These are phyloP conservation scores for Cinchona pubescens DNA, from an alignment of 257 asterid species.

Conservation along the genomic window DNA sequence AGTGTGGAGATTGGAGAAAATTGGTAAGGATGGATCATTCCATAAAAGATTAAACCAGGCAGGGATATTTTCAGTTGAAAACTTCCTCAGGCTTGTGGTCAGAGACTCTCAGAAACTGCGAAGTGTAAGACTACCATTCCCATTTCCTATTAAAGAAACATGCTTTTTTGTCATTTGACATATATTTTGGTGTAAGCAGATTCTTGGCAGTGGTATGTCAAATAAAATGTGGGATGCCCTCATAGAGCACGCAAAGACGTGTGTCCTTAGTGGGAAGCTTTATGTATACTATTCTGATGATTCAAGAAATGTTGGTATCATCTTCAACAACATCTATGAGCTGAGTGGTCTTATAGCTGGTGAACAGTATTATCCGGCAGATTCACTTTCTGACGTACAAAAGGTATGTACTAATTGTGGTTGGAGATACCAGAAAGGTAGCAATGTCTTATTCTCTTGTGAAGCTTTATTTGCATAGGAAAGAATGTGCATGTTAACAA, in stretches of 20 bases:
- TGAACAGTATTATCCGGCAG: constrained; percentile 77
- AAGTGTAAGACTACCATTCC: constrained; percentile 43
- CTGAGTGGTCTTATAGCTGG: constrained; percentile 82
- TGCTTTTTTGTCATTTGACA: neutral
- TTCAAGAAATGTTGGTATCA: constrained; percentile 73
- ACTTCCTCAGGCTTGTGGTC: constrained; percentile 88
- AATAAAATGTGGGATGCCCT: constrained; percentile 99
- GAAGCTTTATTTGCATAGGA: neutral
- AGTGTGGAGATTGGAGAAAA: constrained; percentile 98
- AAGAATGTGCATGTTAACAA: constrained; percentile 10
- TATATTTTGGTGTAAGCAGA: constrained; percentile 41
- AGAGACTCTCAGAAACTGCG: constrained; percentile 88
- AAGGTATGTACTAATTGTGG: constrained; percentile 51
- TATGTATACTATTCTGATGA: constrained; percentile 82
- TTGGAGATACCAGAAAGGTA: neutral
- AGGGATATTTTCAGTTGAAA: constrained; percentile 78
- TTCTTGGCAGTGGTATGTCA: constrained; percentile 97
- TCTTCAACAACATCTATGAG: constrained; percentile 85
- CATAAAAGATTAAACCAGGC: constrained; percentile 86
- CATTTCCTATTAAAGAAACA: neutral
- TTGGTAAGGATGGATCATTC: constrained; percentile 98
- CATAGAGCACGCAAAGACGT: constrained; percentile 88
- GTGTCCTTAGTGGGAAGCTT: constrained; percentile 90
- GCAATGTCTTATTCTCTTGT: neutral
- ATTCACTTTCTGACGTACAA: constrained; percentile 90